Evolutionary conservation across 441 rosid genomes (phyloP).

Genomic region (Populus hybrid): DNA sequence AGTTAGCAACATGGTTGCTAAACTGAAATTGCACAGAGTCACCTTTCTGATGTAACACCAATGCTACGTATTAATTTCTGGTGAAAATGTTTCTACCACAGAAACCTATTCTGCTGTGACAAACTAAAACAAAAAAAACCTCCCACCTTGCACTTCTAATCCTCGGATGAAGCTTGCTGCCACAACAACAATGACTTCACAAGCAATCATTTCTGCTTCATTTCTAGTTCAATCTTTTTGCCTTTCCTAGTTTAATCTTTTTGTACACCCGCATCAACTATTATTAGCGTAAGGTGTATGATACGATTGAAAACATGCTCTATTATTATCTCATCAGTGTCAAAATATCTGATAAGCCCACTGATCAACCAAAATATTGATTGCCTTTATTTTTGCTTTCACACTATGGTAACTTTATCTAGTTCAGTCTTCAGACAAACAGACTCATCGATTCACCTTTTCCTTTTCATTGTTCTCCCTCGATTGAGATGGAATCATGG

Average conservation of each 20-base stretch:
- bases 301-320: not conserved
- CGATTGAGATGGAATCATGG: not conserved
- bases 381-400: not conserved
- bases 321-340: constrained; percentile 7
- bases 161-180: not conserved
- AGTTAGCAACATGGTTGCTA: too few species aligned
- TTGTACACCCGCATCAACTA: not conserved
- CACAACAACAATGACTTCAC: not conserved
- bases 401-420: not conserved
- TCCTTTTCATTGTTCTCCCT: not conserved
- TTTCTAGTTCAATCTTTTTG: not conserved
- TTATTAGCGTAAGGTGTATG: not conserved
- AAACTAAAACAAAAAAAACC: too few species aligned
- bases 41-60: not conserved
- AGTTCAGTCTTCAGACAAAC: not conserved
- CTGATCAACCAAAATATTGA: not conserved
- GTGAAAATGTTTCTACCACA: not conserved
- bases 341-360: not conserved
- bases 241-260: not conserved
- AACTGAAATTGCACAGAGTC: not conserved
- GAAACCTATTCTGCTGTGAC: not conserved
- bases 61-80: not conserved
- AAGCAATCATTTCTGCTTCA: not conserved
- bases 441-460: not conserved
- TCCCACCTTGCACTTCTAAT: not conserved